Evolutionary conservation across 2,329 filamentous ascomycete genomes (phyloP).

Genomic region (Talaromyces sp.): DNA sequence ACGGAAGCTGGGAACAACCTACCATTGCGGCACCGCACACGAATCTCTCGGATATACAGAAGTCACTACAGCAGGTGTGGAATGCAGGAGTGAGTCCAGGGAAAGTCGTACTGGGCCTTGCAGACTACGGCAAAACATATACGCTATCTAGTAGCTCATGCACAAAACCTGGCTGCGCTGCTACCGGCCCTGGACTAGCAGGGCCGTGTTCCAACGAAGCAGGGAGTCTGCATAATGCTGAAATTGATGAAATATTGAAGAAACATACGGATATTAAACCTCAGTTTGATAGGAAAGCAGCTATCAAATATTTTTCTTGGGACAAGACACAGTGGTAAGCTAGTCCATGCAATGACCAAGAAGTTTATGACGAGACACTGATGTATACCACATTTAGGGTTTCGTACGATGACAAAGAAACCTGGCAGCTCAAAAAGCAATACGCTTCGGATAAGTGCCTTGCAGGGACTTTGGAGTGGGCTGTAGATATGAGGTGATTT

Average conservation of each 20-base stretch:
- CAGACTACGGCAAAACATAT: conserved; percentile 27
- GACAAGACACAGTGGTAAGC: conserved; percentile 16
- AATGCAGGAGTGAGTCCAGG: conserved; percentile 22
- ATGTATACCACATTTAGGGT: conserved; percentile 16
- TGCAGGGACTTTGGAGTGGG: conserved; percentile 26
- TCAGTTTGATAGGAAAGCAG: conserved; percentile 19
- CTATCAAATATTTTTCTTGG: conserved; percentile 17
- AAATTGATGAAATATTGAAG: conserved; percentile 23
- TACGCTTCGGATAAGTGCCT: conserved; percentile 31
- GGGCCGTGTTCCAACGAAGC: conserved; percentile 21
- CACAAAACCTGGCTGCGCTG: conserved; percentile 20
- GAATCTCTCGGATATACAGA: conserved; percentile 12
- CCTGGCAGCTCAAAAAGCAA: conserved; percentile 32
- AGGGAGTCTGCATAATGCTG: conserved; percentile 22
- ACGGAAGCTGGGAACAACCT: conserved; percentile 26
- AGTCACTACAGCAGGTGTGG: conserved; percentile 25
- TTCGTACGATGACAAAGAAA: conserved; percentile 34
- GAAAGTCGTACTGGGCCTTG: conserved; percentile 27
- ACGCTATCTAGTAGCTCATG: conserved; percentile 23
- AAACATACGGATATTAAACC: conserved; percentile 17
- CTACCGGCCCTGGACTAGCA: conserved; percentile 17
- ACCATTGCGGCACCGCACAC: conserved; percentile 10
- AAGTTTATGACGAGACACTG: no score
- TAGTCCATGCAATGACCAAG: no score
- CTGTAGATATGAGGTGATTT: conserved; percentile 16